Conservation (phyloP, 371 early-diverging fungal genomes). For the Phascolomyces articulosus region DNA sequence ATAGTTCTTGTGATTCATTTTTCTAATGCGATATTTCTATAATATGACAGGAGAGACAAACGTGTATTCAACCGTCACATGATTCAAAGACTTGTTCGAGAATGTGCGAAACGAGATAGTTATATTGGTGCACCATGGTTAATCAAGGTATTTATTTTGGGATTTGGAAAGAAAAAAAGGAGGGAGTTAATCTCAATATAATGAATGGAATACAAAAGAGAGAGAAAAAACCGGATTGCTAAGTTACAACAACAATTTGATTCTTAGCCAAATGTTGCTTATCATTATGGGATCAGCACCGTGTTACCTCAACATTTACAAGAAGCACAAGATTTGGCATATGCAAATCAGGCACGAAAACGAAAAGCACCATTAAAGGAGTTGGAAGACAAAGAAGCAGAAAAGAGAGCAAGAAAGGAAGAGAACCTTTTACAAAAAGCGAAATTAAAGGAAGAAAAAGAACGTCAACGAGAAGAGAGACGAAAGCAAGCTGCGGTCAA, state of each 20-base stretch:
- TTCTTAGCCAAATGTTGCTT: constrained; percentile 46
- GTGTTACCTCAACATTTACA: constrained; percentile 51
- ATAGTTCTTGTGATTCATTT: too few relatives aligned
- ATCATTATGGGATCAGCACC: constrained; percentile 51
- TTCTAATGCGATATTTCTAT: background rate
- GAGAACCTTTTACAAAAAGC: constrained; percentile 37
- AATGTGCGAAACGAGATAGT: constrained; percentile 63
- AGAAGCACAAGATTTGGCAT: constrained; percentile 42
- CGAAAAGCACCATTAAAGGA: constrained; percentile 29
- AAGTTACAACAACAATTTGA: too few relatives aligned
- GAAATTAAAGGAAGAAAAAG: constrained; percentile 43
- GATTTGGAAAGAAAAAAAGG: background rate
- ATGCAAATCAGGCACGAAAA: constrained; percentile 33
- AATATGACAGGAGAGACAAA: constrained; percentile 59
- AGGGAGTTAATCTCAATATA: background rate
- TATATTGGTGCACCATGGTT: constrained; percentile 74
- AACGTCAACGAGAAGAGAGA: constrained; percentile 31
- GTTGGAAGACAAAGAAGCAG: constrained; percentile 35
- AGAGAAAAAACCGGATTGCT: background rate
- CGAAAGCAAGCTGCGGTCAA: constrained; percentile 52
- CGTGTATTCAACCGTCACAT: constrained; percentile 57
- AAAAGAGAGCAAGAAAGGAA: constrained; percentile 50
- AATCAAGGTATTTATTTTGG: constrained; percentile 51
- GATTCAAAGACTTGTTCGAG: constrained; percentile 68
- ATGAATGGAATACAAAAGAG: background rate